phyloP scores from a whole-genome alignment of 2,329 filamentous ascomycete species.

The Colletotrichum sp. region DNA sequence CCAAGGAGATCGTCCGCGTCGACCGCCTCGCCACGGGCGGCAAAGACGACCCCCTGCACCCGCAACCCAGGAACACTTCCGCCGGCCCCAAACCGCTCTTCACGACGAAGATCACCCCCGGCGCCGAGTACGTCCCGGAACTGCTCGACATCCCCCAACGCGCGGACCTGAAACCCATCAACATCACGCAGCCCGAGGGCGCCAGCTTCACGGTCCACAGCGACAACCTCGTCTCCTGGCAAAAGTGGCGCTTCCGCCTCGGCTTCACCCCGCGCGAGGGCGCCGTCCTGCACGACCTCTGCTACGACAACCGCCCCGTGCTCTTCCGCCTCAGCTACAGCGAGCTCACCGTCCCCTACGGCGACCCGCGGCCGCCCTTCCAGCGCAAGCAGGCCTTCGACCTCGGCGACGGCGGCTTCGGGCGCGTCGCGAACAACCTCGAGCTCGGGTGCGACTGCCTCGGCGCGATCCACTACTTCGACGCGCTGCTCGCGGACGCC shows the following conservation, averaged over 20 bases:
- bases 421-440: conserved; percentile 71
- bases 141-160: conserved; percentile 52
- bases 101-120: conserved; percentile 37
- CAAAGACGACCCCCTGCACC: conserved; percentile 47
- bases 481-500: conserved; percentile 56
- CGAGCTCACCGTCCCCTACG: conserved; percentile 75
- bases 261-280: conserved; percentile 75
- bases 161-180: conserved; percentile 69
- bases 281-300: conserved; percentile 71
- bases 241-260: conserved; percentile 73
- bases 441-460: conserved; percentile 73
- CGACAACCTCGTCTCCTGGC: conserved; percentile 60
- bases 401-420: conserved; percentile 72
- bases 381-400: conserved; percentile 76
- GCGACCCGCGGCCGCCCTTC: conserved; percentile 67
- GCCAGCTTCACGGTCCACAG: conserved; percentile 65
- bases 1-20: conserved; percentile 59
- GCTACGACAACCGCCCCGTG: conserved; percentile 68
- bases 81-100: conserved; percentile 49
- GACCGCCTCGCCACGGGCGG: conserved; percentile 60
- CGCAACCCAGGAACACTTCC: conserved; percentile 31
- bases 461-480: conserved; percentile 69
- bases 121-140: conserved; percentile 53
- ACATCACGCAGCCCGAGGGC: conserved; percentile 73
- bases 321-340: conserved; percentile 71